Evolutionary conservation across 768 basidiomycete species (phyloP).

Genomic region (Mycena galericulata): DNA sequence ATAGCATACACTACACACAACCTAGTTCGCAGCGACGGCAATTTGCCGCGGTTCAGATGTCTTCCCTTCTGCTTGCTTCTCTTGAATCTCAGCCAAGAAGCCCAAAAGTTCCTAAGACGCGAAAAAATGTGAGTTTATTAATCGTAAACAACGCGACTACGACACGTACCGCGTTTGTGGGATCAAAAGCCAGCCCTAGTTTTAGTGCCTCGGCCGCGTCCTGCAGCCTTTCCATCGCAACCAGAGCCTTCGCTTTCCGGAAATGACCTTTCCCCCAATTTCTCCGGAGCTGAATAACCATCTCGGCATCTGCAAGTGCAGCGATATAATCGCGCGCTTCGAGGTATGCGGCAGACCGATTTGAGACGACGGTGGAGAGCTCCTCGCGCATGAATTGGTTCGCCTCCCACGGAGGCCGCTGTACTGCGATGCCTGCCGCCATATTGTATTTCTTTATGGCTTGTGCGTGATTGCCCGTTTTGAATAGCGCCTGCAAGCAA

Average conservation of each 20-base stretch:
- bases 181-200: conserved; percentile 89
- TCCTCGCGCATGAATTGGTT: conserved; percentile 89
- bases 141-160: not conserved
- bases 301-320: conserved; percentile 91
- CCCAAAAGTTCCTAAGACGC: conserved; percentile 27
- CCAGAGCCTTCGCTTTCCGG: conserved; percentile 90
- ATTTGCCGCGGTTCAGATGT: conserved; percentile 10
- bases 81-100: conserved; percentile 27
- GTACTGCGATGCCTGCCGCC: conserved; percentile 80
- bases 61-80: conserved; percentile 16
- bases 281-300: conserved; percentile 84
- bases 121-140: not conserved
- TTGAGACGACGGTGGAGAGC: conserved; percentile 88
- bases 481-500: conserved; percentile 75
- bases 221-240: conserved; percentile 72
- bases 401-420: conserved; percentile 92
- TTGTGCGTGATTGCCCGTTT: conserved; percentile 71
- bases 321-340: conserved; percentile 81
- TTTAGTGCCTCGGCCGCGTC: conserved; percentile 88
- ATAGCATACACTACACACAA: not conserved
- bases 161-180: conserved; percentile 55
- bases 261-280: conserved; percentile 98
- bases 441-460: conserved; percentile 86
- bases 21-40: conserved; percentile 18
- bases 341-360: conserved; percentile 89